Evolutionary conservation across 208 protist genomes (phyloP).

Genomic region (Spironucleus salmonicida): DNA sequence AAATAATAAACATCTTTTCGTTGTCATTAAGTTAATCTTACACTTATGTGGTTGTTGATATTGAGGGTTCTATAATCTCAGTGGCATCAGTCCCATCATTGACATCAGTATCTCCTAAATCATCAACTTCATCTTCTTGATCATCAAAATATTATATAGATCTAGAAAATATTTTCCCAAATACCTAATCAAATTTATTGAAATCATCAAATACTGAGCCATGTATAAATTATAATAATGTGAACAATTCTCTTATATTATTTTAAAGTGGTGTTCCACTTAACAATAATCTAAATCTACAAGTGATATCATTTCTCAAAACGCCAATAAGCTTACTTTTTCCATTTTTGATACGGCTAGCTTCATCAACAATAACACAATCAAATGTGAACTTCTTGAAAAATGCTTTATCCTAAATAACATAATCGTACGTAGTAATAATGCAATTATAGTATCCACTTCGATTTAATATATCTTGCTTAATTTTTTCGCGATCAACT

Average conservation of each 20-base stretch:
- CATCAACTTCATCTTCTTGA: too few species aligned
- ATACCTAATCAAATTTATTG: conserved; percentile 5
- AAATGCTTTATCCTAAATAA: background rate
- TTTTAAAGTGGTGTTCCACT: conserved; percentile 25
- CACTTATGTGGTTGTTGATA: background rate
- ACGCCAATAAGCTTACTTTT: background rate
- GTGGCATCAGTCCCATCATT: background rate
- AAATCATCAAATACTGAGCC: background rate
- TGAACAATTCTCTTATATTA: conserved; percentile 28
- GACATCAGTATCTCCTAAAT: too few species aligned
- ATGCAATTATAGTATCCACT: background rate
- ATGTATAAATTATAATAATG: conserved; percentile 16
- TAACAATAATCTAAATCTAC: conserved; percentile 10
- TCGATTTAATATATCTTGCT: background rate
- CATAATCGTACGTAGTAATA: conserved; percentile 20
- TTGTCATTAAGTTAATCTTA: background rate
- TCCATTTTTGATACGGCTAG: conserved; percentile 5
- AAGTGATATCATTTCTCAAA: background rate
- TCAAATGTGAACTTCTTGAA: conserved; percentile 15
- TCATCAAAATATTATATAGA: too few species aligned
- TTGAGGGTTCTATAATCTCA: background rate
- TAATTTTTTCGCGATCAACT: background rate
- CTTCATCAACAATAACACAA: conserved; percentile 24
- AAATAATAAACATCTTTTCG: conserved; percentile 18
- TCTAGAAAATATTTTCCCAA: conserved; percentile 11